Evolutionary conservation across 208 protist genomes (phyloP).

Genomic region (Strigomonas culicis): DNA sequence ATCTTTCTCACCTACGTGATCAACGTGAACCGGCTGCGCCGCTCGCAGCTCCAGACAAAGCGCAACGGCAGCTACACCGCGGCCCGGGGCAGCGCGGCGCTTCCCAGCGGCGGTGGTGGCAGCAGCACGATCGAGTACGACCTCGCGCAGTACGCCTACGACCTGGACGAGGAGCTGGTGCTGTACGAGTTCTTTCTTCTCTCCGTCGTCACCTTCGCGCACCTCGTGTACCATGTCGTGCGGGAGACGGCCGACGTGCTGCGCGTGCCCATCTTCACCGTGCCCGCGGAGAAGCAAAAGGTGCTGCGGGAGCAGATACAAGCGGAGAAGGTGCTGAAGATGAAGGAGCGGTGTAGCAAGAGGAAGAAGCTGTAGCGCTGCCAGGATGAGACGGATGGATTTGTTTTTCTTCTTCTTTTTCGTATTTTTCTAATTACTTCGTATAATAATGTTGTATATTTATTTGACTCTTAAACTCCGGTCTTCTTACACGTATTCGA

Average conservation of each 20-base stretch:
- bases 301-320: constrained; percentile 25
- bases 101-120: not conserved
- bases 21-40: constrained; percentile 23
- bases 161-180: constrained; percentile 48
- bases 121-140: not conserved
- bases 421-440: not conserved
- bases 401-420: constrained; percentile 12
- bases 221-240: constrained; percentile 49
- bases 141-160: constrained; percentile 28
- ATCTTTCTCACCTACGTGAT: constrained; percentile 46
- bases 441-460: not conserved
- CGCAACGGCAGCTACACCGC: not conserved
- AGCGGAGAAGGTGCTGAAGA: constrained; percentile 11
- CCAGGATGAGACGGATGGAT: too few relatives aligned
- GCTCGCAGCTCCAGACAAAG: constrained; percentile 2
- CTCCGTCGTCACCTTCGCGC: constrained; percentile 44
- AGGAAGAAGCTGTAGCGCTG: not conserved
- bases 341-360: constrained; percentile 7
- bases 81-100: not conserved
- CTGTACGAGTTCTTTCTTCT: constrained; percentile 65
- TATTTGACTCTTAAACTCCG: constrained; percentile 4
- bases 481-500: too few relatives aligned
- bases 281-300: constrained; percentile 48
- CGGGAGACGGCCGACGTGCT: constrained; percentile 41
- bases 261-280: constrained; percentile 50